Conservation (phyloP, 345 rosid genomes). For the Trapa incisa region DNA sequence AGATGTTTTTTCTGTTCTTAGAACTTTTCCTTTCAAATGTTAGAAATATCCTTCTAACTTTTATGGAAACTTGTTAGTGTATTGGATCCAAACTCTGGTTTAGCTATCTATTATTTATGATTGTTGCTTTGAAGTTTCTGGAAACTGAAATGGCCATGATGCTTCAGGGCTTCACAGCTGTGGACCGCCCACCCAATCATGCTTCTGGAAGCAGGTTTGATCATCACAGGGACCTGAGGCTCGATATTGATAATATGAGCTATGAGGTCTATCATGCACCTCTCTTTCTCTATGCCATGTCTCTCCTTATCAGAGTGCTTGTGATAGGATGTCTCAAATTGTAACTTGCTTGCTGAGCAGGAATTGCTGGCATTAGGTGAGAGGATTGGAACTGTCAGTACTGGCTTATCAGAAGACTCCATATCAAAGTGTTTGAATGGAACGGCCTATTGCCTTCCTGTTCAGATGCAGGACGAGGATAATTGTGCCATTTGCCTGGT, state of each 20-base stretch:
- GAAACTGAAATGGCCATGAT: neutral
- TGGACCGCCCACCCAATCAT: constrained; percentile 34
- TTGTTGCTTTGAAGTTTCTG: neutral
- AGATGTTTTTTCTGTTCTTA: too few species aligned
- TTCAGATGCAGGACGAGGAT: constrained; percentile 37
- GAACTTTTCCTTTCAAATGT: too few species aligned
- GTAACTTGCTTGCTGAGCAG: constrained; percentile 22
- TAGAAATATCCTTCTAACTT: too few species aligned
- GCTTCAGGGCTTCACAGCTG: constrained; percentile 45
- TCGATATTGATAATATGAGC: constrained; percentile 70
- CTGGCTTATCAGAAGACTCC: constrained; percentile 55
- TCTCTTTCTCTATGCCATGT: neutral
- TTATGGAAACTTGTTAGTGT: neutral
- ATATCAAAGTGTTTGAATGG: constrained; percentile 48
- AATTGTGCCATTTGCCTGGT: constrained; percentile 82
- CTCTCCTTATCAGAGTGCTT: neutral
- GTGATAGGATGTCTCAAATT: neutral
- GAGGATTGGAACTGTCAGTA: constrained; percentile 74
- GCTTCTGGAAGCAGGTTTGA: constrained; percentile 48
- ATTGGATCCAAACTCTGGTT: neutral
- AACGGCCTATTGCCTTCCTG: constrained; percentile 22
- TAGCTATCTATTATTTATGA: neutral
- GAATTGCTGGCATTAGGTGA: constrained; percentile 81
- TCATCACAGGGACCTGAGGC: constrained; percentile 77
- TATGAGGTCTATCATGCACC: constrained; percentile 26